Percentiles rank a stretch among this genome's conserved stretches.
These are phyloP conservation scores for Agrocybe chaxingu DNA, from an alignment of 768 basidiomycete species.

Conservation along the genomic window DNA sequence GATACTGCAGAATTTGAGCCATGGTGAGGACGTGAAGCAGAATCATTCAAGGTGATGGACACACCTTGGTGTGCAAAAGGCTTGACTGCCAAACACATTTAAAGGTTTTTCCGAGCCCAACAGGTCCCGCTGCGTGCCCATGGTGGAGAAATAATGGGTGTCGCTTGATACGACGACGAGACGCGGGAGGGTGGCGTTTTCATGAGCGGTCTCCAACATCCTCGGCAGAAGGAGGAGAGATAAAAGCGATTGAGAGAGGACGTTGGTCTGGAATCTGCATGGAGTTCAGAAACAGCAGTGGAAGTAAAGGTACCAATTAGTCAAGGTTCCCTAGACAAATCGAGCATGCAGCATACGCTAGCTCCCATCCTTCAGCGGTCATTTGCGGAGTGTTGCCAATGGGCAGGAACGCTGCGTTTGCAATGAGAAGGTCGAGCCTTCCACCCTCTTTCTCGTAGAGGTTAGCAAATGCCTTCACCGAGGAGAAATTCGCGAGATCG, in stretches of 20 bases:
- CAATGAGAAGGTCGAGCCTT: slow-evolving; percentile 32
- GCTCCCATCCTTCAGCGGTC: slow-evolving; percentile 39
- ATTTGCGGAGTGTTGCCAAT: neutral
- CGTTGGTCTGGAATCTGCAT: slow-evolving; percentile 45
- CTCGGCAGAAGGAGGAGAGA: slow-evolving; percentile 39
- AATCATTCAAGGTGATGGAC: neutral
- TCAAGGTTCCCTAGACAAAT: neutral
- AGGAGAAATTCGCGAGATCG: slow-evolving; percentile 38
- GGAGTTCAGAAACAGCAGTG: neutral
- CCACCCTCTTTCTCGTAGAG: slow-evolving; percentile 27
- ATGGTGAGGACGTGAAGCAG: neutral
- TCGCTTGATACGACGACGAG: slow-evolving; percentile 43
- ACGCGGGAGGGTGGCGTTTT: slow-evolving; percentile 27
- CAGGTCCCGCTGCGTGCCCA: slow-evolving; percentile 18
- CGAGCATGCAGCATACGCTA: slow-evolving; percentile 22
- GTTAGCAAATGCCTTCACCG: slow-evolving; percentile 36
- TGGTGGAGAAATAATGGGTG: slow-evolving; percentile 28
- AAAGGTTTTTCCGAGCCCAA: slow-evolving; percentile 26
- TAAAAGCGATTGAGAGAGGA: slow-evolving; percentile 37
- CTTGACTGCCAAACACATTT: slow-evolving; percentile 25
- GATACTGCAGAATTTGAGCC: neutral
- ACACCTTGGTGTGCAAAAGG: slow-evolving; percentile 24
- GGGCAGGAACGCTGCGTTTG: slow-evolving; percentile 14
- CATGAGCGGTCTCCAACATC: slow-evolving; percentile 34
- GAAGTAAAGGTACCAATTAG: neutral